These are phyloP conservation scores for Debaryomycetaceae sp. DNA, from an alignment of 1,139 yeast genomes.

Conservation along the genomic window DNA sequence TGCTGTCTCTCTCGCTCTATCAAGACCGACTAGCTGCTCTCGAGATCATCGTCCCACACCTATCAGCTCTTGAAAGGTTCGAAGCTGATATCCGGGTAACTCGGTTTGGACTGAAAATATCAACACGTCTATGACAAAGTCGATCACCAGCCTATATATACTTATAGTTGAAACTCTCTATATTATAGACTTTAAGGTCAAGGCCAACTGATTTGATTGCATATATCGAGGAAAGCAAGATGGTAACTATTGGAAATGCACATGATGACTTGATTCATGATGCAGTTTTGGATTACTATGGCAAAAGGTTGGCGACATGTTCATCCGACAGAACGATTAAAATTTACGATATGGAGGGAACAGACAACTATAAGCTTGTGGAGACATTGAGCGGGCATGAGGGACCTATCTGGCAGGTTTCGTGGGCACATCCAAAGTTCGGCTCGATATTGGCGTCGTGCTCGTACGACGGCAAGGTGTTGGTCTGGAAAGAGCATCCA, in stretches of 20 bases:
- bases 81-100: background rate
- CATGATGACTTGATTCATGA: conserved; percentile 93
- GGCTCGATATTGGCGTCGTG: conserved; percentile 94
- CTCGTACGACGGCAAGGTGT: conserved; percentile 90
- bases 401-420: conserved; percentile 98
- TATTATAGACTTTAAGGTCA: background rate
- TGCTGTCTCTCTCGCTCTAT: background rate
- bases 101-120: background rate
- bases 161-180: background rate
- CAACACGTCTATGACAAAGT: conserved; percentile 4
- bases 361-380: conserved; percentile 70
- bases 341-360: conserved; percentile 81
- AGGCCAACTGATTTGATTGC: background rate
- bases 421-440: conserved; percentile 99
- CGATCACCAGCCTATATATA: background rate
- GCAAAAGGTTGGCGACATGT: conserved; percentile 91
- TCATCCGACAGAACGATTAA: conserved; percentile 93
- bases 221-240: conserved; percentile 10
- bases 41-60: background rate
- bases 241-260: conserved; percentile 77
- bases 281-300: conserved; percentile 94
- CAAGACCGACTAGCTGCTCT: background rate
- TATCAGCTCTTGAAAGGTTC: background rate
- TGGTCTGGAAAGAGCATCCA: conserved; percentile 84
- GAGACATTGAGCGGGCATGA: conserved; percentile 89